Evolutionary conservation across 2,329 filamentous ascomycete species (phyloP).

Genomic region (Lecanicillium sp.): DNA sequence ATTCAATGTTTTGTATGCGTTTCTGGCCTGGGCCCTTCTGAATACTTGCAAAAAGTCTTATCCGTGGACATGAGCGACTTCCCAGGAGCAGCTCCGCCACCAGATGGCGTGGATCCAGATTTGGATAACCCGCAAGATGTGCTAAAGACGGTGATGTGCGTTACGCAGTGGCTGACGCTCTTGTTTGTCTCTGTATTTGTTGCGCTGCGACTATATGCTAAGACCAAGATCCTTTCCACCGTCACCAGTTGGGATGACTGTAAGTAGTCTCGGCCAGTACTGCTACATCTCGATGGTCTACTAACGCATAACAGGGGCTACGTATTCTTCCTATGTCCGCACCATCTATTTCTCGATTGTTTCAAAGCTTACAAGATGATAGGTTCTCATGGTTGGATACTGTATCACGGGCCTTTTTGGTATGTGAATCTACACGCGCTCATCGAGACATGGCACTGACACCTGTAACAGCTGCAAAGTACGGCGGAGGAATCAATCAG

Average conservation of each 20-base stretch:
- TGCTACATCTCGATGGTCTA: background rate
- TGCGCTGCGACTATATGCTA: constrained; percentile 17
- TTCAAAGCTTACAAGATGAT: background rate
- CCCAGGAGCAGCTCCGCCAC: constrained; percentile 16
- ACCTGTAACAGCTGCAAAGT: constrained; percentile 13
- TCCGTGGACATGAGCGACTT: no score
- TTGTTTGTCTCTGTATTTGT: constrained; percentile 18
- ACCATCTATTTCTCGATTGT: background rate
- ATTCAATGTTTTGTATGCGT: no score
- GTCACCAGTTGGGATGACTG: constrained; percentile 18
- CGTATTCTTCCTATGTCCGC: constrained; percentile 14
- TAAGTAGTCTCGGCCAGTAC: constrained; percentile 10
- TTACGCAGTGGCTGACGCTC: constrained; percentile 20
- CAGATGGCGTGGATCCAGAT: constrained; percentile 17
- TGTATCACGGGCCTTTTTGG: constrained; percentile 16
- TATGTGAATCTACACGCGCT: constrained; percentile 5
- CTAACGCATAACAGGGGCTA: constrained; percentile 10
- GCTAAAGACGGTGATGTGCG: constrained; percentile 17
- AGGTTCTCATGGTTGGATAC: constrained; percentile 21
- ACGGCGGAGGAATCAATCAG: constrained; percentile 27
- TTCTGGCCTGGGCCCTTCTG: no score
- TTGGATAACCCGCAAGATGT: constrained; percentile 18
- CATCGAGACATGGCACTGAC: no score
- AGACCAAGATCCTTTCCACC: constrained; percentile 12
- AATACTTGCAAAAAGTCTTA: no score